Percentiles rank a stretch among this genome's conserved stretches.
These are phyloP conservation scores for Malus sylvestris DNA, from an alignment of 306 rosid species.

Conservation along the genomic window DNA sequence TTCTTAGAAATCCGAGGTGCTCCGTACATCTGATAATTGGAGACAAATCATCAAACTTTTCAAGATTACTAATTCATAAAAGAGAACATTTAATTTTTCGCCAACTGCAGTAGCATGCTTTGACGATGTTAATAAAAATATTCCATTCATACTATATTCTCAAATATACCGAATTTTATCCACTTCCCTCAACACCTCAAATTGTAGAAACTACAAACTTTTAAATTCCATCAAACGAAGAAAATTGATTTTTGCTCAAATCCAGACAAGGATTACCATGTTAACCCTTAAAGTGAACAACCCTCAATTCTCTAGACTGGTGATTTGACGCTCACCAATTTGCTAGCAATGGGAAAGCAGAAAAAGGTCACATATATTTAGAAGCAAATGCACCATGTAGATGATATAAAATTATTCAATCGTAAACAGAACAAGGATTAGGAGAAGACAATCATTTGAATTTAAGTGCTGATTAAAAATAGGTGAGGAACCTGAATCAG, in stretches of 20 bases:
- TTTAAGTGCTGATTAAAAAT: neutral
- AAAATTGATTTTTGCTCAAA: too few species aligned
- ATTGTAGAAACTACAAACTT: too few species aligned
- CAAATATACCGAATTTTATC: too few species aligned
- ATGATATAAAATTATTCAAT: neutral
- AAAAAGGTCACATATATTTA: neutral
- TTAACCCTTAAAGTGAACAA: neutral
- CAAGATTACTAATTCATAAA: neutral
- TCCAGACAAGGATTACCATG: too few species aligned
- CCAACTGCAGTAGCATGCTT: neutral
- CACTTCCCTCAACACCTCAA: neutral
- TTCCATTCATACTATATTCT: too few species aligned
- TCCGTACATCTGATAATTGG: constrained; percentile 43
- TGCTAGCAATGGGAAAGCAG: neutral
- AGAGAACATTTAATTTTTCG: neutral
- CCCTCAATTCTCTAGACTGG: neutral
- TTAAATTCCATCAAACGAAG: too few species aligned
- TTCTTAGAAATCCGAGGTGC: constrained; percentile 65
- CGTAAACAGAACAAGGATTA: neutral
- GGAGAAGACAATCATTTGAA: neutral
- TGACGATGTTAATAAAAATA: neutral
- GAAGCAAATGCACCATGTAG: neutral
- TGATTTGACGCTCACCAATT: neutral
- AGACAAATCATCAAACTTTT: neutral
- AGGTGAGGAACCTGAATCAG: constrained; percentile 58